A percentile compares a stretch with the other conserved stretches of the same genome.
Evolutionary conservation across 176 grass and related monocot species (phyloP).

Genomic region (Aegilops bicornis): DNA sequence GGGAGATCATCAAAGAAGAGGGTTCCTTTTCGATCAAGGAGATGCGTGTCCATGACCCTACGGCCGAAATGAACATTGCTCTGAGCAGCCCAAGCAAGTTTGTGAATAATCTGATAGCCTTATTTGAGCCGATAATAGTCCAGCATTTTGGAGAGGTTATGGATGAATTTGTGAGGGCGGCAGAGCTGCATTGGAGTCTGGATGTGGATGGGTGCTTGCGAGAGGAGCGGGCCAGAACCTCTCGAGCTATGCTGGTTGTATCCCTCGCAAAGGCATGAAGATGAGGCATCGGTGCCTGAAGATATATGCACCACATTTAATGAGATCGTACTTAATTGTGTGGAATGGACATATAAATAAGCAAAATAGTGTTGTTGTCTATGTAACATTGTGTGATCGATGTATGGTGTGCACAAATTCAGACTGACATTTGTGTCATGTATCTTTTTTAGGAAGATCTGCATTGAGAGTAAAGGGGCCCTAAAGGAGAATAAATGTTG

Average conservation of each 20-base stretch:
- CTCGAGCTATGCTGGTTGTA: not conserved
- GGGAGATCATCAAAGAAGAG: not conserved
- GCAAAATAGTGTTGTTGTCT: too few species aligned
- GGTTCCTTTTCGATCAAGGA: not conserved
- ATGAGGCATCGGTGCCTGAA: not conserved
- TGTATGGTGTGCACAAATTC: too few species aligned
- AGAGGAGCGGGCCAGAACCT: not conserved
- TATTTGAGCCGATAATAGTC: slow-evolving; percentile 5
- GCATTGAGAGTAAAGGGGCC: too few species aligned
- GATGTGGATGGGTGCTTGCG: not conserved
- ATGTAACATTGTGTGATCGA: too few species aligned
- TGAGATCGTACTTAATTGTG: too few species aligned
- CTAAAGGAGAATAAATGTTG: too few species aligned
- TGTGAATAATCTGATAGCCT: not conserved
- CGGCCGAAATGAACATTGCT: not conserved
- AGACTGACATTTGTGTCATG: too few species aligned
- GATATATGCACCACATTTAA: too few species aligned
- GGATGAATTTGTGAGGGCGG: not conserved
- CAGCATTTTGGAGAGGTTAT: slow-evolving; percentile 5
- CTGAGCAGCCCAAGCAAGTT: not conserved
- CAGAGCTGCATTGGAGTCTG: not conserved
- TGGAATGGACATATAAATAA: too few species aligned
- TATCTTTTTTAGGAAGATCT: too few species aligned
- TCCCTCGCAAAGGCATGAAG: not conserved
- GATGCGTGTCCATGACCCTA: not conserved